Conservation (phyloP, 345 rosid species). For the Euclidium syriacum region DNA sequence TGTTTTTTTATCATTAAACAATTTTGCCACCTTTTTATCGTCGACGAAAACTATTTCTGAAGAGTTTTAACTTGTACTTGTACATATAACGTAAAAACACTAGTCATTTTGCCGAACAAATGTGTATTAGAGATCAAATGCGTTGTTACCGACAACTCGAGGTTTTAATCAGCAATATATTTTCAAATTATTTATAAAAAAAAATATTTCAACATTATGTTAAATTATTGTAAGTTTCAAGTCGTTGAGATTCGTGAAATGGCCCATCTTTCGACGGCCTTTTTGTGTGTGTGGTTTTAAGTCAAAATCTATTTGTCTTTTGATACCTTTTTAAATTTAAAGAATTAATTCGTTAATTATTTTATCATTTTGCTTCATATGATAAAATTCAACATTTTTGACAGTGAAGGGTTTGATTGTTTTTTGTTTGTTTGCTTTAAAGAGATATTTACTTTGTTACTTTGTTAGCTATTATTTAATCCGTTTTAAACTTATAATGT, state of each 20-base stretch:
- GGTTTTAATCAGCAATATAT: background rate
- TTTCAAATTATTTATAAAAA: no score
- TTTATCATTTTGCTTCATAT: background rate
- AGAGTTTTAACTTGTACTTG: no score
- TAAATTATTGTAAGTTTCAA: background rate
- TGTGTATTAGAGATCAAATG: background rate
- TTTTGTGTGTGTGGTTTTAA: conserved; percentile 2
- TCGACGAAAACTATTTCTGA: no score
- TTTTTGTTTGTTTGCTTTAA: background rate
- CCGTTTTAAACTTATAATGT: no score
- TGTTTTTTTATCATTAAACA: no score
- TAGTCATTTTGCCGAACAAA: background rate
- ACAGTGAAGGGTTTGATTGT: background rate
- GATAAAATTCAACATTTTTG: conserved; percentile 1
- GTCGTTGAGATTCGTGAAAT: conserved; percentile 3
- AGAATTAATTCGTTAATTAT: background rate
- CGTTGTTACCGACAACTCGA: background rate
- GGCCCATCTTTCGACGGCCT: background rate
- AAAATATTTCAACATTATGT: no score
- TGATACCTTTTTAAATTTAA: background rate
- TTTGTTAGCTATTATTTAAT: background rate
- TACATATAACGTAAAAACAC: background rate
- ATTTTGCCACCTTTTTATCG: no score
- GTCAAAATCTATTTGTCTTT: conserved; percentile 23
- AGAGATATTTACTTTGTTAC: background rate